These are phyloP conservation scores for Salix suchowensis DNA, from an alignment of 345 rosid species.

Conservation along the genomic window DNA sequence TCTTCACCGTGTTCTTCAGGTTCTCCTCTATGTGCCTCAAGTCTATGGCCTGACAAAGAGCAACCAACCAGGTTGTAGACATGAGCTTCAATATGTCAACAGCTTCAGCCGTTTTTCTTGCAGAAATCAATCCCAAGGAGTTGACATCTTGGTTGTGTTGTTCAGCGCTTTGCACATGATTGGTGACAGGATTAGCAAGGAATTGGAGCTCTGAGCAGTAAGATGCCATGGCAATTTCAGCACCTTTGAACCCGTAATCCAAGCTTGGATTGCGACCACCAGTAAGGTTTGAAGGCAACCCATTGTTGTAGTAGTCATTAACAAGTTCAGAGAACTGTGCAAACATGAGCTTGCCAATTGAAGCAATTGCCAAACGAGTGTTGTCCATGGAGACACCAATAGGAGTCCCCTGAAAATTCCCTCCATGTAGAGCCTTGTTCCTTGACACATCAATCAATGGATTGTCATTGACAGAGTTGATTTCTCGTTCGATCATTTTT, in stretches of 20 bases:
- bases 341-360: constrained; percentile 30
- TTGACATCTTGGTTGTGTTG: constrained; percentile 37
- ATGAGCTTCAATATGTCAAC: constrained; percentile 31
- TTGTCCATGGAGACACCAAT: constrained; percentile 37
- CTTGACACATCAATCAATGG: constrained; percentile 32
- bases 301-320: constrained; percentile 31
- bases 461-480: constrained; percentile 34
- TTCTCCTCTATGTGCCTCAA: constrained; percentile 33
- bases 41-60: constrained; percentile 30
- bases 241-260: constrained; percentile 36
- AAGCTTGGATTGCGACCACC: constrained; percentile 32
- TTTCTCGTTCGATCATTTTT: constrained; percentile 30
- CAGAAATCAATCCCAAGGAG: constrained; percentile 29
- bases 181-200: constrained; percentile 32
- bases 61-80: constrained; percentile 28
- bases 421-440: constrained; percentile 25
- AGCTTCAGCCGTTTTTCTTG: constrained; percentile 32
- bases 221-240: constrained; percentile 38
- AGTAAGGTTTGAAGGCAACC: constrained; percentile 31
- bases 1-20: constrained; percentile 22
- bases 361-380: constrained; percentile 27
- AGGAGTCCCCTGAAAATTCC: constrained; percentile 34
- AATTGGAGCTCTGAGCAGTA: constrained; percentile 34
- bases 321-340: constrained; percentile 35
- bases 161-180: constrained; percentile 34